These are phyloP conservation scores for Trichoderma citrinoviride DNA, from an alignment of 2,329 filamentous ascomycete genomes.

Conservation along the genomic window DNA sequence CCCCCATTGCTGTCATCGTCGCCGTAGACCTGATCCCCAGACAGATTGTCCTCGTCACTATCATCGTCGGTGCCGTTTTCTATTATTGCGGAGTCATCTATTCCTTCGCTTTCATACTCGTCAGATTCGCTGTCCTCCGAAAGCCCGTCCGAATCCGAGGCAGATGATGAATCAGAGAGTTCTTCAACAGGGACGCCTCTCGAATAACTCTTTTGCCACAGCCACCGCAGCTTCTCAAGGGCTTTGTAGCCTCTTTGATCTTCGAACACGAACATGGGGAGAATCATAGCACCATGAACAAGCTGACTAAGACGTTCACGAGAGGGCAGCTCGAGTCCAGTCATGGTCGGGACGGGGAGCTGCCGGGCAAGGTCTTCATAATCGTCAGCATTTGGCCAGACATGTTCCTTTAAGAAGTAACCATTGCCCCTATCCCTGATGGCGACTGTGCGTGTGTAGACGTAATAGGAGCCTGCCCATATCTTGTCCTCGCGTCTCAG, in stretches of 20 bases:
- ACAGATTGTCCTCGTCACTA: not conserved
- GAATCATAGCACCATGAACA: constrained; percentile 25
- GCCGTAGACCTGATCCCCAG: constrained; percentile 18
- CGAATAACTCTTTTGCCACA: not conserved
- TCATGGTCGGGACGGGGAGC: constrained; percentile 21
- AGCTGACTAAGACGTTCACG: not conserved
- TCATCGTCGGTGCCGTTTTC: constrained; percentile 27
- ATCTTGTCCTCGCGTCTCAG: constrained; percentile 22
- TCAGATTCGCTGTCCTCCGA: constrained; percentile 29
- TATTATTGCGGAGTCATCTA: constrained; percentile 37
- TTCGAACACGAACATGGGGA: constrained; percentile 36
- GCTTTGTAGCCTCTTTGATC: constrained; percentile 23
- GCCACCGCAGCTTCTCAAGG: constrained; percentile 23
- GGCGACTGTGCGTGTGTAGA: constrained; percentile 31
- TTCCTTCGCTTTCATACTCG: constrained; percentile 42
- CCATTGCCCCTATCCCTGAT: constrained; percentile 31
- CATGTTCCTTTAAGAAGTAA: constrained; percentile 29
- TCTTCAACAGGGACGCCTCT: not conserved
- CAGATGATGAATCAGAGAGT: not conserved
- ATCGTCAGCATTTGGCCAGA: constrained; percentile 36
- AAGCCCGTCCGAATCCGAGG: constrained; percentile 13
- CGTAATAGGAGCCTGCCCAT: constrained; percentile 36
- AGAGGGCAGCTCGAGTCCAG: not conserved
- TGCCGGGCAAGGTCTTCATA: constrained; percentile 33
- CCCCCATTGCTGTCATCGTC: constrained; percentile 18